phyloP scores from a whole-genome alignment of 208 protist genomes.

The Trypanosoma avium region DNA sequence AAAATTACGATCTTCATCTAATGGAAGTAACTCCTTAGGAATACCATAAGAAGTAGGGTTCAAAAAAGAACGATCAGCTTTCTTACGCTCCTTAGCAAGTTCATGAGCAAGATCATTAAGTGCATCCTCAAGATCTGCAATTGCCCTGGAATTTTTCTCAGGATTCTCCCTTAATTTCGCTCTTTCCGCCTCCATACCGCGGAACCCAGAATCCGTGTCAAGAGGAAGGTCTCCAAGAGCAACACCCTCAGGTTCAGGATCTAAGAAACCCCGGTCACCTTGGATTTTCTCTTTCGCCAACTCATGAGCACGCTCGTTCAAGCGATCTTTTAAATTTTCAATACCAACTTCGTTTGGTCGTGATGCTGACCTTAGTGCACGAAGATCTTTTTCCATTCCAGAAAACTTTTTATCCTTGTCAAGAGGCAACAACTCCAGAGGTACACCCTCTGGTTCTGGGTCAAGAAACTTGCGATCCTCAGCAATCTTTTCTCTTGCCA shows the following conservation, averaged over 20 bases:
- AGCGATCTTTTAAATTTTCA: conserved; percentile 33
- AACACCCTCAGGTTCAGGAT: conserved; percentile 70
- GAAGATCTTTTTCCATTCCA: conserved; percentile 59
- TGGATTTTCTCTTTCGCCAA: conserved; percentile 56
- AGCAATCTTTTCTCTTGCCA: conserved; percentile 53
- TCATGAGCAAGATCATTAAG: conserved; percentile 66
- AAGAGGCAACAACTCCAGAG: conserved; percentile 54
- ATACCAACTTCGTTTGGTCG: conserved; percentile 50
- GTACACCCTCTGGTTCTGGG: conserved; percentile 58
- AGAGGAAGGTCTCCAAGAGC: conserved; percentile 58
- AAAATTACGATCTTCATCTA: conserved; percentile 41
- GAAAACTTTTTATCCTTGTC: conserved; percentile 60
- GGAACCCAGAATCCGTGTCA: conserved; percentile 49
- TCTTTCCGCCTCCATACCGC: conserved; percentile 36
- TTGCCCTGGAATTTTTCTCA: conserved; percentile 29
- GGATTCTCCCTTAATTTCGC: conserved; percentile 30
- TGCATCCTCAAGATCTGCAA: conserved; percentile 34
- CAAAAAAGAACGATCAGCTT: conserved; percentile 48
- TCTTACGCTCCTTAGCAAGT: conserved; percentile 55
- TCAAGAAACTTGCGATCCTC: conserved; percentile 61
- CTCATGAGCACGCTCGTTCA: conserved; percentile 57
- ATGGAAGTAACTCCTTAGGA: conserved; percentile 41
- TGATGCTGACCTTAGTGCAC: conserved; percentile 40
- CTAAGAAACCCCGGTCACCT: conserved; percentile 57
- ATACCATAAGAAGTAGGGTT: conserved; percentile 43